These are phyloP conservation scores for Cymbopogon citratus DNA, from an alignment of 176 grass and related monocot genomes.

Conservation along the genomic window DNA sequence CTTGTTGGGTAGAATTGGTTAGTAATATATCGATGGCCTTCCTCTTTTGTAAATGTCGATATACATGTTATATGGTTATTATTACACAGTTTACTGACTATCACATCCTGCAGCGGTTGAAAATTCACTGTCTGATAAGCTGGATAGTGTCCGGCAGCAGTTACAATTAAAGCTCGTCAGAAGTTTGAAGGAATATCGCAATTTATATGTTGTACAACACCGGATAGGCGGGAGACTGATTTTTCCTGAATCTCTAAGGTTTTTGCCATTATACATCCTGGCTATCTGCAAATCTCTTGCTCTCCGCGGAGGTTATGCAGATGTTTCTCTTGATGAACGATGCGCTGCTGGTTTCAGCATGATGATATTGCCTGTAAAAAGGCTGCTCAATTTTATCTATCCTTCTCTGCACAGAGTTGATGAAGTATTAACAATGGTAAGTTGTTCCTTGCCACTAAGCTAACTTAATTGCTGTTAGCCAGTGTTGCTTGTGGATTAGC, in stretches of 20 bases:
- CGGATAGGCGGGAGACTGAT: constrained; percentile 73
- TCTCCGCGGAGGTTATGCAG: constrained; percentile 85
- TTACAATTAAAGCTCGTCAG: constrained; percentile 80
- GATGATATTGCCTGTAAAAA: constrained; percentile 77
- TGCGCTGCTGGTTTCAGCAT: constrained; percentile 86
- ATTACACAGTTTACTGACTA: constrained; percentile 19
- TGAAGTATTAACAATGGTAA: constrained; percentile 68
- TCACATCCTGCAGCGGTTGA: constrained; percentile 62
- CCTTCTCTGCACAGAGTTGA: constrained; percentile 77
- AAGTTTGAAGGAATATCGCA: constrained; percentile 92
- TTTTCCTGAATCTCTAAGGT: constrained; percentile 89
- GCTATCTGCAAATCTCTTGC: constrained; percentile 73
- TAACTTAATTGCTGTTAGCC: not conserved
- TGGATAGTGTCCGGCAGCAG: constrained; percentile 90
- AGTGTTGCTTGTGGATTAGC: constrained; percentile 8
- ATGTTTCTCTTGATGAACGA: constrained; percentile 83
- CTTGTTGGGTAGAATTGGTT: constrained; percentile 70
- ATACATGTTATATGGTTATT: constrained; percentile 9
- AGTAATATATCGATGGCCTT: constrained; percentile 25
- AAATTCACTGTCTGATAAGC: constrained; percentile 82
- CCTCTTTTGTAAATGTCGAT: constrained; percentile 3
- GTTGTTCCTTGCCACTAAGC: constrained; percentile 15
- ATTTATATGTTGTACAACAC: constrained; percentile 77
- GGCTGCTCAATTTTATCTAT: constrained; percentile 75
- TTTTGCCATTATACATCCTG: constrained; percentile 68